Evolutionary conservation across 1,284 basidiomycete species (phyloP).

Genomic region (Apiotrichum laibachii): DNA sequence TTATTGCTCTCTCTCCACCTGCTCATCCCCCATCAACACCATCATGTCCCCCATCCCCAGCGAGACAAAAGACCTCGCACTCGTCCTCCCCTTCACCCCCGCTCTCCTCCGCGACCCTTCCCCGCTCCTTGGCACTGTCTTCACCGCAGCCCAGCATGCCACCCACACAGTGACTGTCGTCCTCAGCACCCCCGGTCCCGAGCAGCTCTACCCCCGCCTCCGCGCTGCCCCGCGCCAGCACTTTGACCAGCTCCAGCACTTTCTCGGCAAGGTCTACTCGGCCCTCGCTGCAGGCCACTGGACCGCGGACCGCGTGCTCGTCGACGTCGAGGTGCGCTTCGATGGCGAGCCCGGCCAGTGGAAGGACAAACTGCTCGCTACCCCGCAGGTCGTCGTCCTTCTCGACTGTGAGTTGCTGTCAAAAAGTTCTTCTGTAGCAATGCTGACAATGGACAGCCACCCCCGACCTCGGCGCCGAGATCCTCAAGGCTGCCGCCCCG

Average conservation of each 20-base stretch:
- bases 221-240: slow-evolving; percentile 20
- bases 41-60: slow-evolving; percentile 5
- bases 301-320: slow-evolving; percentile 35
- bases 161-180: slow-evolving; percentile 29
- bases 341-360: slow-evolving; percentile 35
- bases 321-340: slow-evolving; percentile 47
- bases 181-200: slow-evolving; percentile 29
- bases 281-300: slow-evolving; percentile 42
- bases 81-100: slow-evolving; percentile 41
- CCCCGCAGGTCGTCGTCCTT: slow-evolving; percentile 15
- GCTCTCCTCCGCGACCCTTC: slow-evolving; percentile 25
- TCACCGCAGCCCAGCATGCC: slow-evolving; percentile 22
- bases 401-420: slow-evolving; percentile 11
- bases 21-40: background rate
- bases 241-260: slow-evolving; percentile 41
- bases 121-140: slow-evolving; percentile 27
- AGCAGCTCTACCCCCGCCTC: slow-evolving; percentile 33
- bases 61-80: slow-evolving; percentile 18
- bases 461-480: slow-evolving; percentile 7
- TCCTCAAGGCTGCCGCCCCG: slow-evolving; percentile 2
- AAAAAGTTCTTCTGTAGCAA: background rate
- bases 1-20: no score
- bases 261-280: slow-evolving; percentile 47
- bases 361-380: slow-evolving; percentile 22
- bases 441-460: background rate